These are phyloP conservation scores for Trametes cubensis DNA, from an alignment of 768 basidiomycete species.

Conservation along the genomic window DNA sequence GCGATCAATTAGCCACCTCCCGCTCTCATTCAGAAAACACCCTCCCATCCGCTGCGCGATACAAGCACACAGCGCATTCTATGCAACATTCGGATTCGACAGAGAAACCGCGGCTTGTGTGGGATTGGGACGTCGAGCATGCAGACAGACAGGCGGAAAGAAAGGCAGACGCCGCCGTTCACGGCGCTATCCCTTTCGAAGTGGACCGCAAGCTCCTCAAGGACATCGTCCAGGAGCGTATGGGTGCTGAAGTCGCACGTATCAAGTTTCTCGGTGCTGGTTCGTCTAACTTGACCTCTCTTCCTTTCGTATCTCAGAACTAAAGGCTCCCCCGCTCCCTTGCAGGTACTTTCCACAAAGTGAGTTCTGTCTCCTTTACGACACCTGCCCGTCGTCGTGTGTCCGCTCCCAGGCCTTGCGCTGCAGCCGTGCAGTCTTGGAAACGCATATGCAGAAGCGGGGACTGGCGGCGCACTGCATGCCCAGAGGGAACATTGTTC, in stretches of 20 bases:
- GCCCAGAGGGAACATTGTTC: not conserved
- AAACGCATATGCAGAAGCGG: not conserved
- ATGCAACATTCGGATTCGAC: not conserved
- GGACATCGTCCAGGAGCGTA: constrained; percentile 76
- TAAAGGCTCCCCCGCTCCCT: not conserved
- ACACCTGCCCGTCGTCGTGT: constrained; percentile 17
- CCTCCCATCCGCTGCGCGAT: constrained; percentile 1
- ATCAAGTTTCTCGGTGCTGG: constrained; percentile 78
- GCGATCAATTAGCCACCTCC: constrained; percentile 1
- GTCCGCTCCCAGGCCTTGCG: not conserved
- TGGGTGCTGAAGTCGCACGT: constrained; percentile 63
- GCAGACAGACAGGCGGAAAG: constrained; percentile 68
- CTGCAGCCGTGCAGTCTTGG: not conserved
- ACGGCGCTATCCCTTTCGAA: constrained; percentile 67
- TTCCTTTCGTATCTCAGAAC: constrained; percentile 14
- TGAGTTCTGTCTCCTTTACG: constrained; percentile 30
- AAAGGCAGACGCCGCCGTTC: constrained; percentile 61
- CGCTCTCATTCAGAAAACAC: constrained; percentile 11
- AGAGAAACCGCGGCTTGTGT: constrained; percentile 43
- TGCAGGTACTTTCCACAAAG: constrained; percentile 86
- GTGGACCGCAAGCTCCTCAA: constrained; percentile 76
- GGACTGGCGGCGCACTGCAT: too few species aligned
- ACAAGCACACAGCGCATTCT: not conserved
- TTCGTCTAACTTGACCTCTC: constrained; percentile 37
- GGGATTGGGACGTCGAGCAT: constrained; percentile 75